These are phyloP conservation scores for Pyrenopolyporus hunteri DNA, from an alignment of 495 filamentous ascomycete genomes.

Conservation along the genomic window DNA sequence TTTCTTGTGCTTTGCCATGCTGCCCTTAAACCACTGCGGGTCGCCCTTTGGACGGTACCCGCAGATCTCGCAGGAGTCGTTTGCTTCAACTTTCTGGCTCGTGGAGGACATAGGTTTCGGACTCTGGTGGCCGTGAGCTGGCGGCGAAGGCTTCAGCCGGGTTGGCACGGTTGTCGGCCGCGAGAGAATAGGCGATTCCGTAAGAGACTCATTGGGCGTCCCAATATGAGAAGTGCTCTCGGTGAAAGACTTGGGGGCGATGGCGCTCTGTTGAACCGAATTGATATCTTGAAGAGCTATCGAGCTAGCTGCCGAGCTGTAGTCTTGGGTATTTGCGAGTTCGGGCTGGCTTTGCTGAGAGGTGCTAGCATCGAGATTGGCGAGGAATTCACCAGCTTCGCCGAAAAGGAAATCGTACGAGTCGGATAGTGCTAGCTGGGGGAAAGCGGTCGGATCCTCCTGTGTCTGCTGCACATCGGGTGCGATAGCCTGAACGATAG, in stretches of 20 bases:
- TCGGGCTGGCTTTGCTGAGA: slow-evolving; percentile 24
- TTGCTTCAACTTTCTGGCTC: slow-evolving; percentile 45
- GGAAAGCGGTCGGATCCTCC: slow-evolving; percentile 17
- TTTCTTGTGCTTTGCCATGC: slow-evolving; percentile 60
- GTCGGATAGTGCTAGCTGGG: slow-evolving; percentile 1
- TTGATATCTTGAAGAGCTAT: slow-evolving; percentile 12
- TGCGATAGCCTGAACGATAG: slow-evolving; percentile 22
- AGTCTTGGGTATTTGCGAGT: background rate
- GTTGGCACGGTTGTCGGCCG: slow-evolving; percentile 7
- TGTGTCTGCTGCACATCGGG: slow-evolving; percentile 26
- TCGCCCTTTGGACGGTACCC: slow-evolving; percentile 58
- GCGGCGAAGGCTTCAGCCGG: slow-evolving; percentile 23
- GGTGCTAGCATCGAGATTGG: background rate
- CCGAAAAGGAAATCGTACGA: slow-evolving; percentile 27
- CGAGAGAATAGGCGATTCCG: slow-evolving; percentile 22
- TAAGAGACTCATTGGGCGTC: slow-evolving; percentile 27
- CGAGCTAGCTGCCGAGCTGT: slow-evolving; percentile 9
- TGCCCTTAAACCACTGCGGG: slow-evolving; percentile 60
- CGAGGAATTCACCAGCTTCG: slow-evolving; percentile 8
- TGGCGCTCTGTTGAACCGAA: slow-evolving; percentile 7
- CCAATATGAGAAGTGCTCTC: slow-evolving; percentile 29
- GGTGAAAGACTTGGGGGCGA: slow-evolving; percentile 15
- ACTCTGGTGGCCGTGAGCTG: slow-evolving; percentile 6
- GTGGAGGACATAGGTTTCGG: slow-evolving; percentile 23
- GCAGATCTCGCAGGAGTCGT: slow-evolving; percentile 53